Evolutionary conservation across 2,329 filamentous ascomycete genomes (phyloP), one percentile per base, ranked within the genome.

Genomic region (Fusarium chuoi): DNA sequence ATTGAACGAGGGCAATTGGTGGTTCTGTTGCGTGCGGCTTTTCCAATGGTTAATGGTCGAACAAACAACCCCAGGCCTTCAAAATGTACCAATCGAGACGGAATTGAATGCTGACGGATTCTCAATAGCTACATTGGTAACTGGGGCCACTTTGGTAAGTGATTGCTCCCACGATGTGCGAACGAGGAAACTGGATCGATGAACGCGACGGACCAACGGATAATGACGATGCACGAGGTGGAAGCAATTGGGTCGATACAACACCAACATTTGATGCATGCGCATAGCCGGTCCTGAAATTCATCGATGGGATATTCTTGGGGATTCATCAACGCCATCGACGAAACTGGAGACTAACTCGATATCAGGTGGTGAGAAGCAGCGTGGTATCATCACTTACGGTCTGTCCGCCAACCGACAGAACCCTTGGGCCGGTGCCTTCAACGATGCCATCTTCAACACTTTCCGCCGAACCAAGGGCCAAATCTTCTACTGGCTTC

Each of bases 371-470:
- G 86, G 87, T 78, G 81, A 85, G 82, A 87, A 88, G 83, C 90
- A 92, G 82, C 90, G 87, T 83, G 90, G 90, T 68, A 89, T 92
- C 78, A 82, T 90, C 80, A 85, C 85, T 80, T 98, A 97, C 86
- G 89, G 92, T 76, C 82, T 99, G 77, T 92, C 94, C 78, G 85
- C 93, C 77, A 98, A 99, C 89, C 92, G 93, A 82, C 96, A 98
- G 87, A 92, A 93, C 81, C 93, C 95, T 74, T 89, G 97, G 77
- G 94, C 94, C 74, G 94, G 94, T 79, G 87, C 92, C 69, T 84
- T 89, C 75, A 86, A 96, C 84, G 93, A 92, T 77, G 96, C 95
- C 81, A 86, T 98, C 87, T 98, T 98, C 92, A 99, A 99, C 90
- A 92, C 91, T 79, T 97, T 93, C 89, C 92, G 96, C 84, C 91